Base-by-base conservation (phyloP, 495 filamentous ascomycete species). In the Physcia stellaris region DNA sequence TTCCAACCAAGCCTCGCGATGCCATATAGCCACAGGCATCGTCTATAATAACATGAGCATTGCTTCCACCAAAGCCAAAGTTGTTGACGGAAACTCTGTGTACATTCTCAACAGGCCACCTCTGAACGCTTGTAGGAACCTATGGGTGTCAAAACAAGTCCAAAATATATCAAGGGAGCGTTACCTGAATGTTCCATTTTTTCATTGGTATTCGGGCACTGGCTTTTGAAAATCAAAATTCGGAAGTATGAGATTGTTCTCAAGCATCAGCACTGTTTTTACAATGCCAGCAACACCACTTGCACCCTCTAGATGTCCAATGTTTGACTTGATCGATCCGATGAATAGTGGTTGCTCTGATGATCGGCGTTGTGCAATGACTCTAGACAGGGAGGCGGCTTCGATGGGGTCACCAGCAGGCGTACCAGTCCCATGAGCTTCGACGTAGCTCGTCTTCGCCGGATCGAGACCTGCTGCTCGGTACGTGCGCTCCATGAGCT, bases 1-100 rank as follows among this genome's bases (percentile, higher is more conserved):
- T 37, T 11, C 35, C 26, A 9, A 28, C 26, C 9, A 28, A n/a
- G n/a, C 26, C 26, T 40, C 17, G 26, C 2, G 13, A 32, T 3
- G 2, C 5, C 4, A 40, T 29, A n/a, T 31, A n/a, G n/a, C n/a
- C n/a, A n/a, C n/a, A n/a, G n/a, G 34, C 17, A 18, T 37, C 6
- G 13, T 75, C 68, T 4, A 75, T n/a, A 21, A 46, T 37, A 6
- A 27, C 43, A 23, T 46, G 43, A 6, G 43, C 40, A 24, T 36
- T 46, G n/a, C 13, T 43, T 13, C 43, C 43, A 4, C 43, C 43
- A 23, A 46, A 46, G 7, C 45, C 41, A 15, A 43, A 43, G 13
- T 17, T 28, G 47, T 80, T 80, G 13, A 81, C 63, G 24, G 68
- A 75, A 0, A 60, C 67, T 27, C 75, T 60, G 12, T 62, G 64